A percentile compares a stretch with the other conserved stretches of the same genome.
Conservation (phyloP, 2,329 filamentous ascomycete genomes). For the Apiospora hydei region DNA sequence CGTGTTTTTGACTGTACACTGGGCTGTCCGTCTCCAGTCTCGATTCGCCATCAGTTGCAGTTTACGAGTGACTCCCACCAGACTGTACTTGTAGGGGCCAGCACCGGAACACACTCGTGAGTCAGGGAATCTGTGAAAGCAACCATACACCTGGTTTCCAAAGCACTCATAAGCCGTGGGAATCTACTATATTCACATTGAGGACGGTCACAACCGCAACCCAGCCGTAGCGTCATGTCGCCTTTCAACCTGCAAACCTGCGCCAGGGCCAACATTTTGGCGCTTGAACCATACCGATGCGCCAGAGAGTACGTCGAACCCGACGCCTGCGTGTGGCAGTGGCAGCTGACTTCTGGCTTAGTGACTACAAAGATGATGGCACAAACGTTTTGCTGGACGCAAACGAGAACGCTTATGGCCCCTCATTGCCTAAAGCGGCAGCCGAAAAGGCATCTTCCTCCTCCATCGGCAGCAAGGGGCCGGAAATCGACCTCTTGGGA, state of each 20-base stretch:
- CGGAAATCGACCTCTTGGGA: slow-evolving; percentile 77
- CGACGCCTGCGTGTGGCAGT: slow-evolving; percentile 60
- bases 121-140: neutral
- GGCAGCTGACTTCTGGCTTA: neutral
- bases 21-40: neutral
- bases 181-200: neutral
- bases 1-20: slow-evolving; percentile 6
- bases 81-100: neutral
- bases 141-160: neutral
- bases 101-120: neutral
- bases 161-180: neutral
- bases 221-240: slow-evolving; percentile 50
- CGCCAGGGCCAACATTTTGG: slow-evolving; percentile 78
- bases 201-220: neutral
- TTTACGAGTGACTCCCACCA: slow-evolving; percentile 14
- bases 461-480: slow-evolving; percentile 40
- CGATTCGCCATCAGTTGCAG: neutral
- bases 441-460: slow-evolving; percentile 48
- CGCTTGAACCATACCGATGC: slow-evolving; percentile 80
- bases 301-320: slow-evolving; percentile 69
- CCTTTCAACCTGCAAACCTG: slow-evolving; percentile 78
- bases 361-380: slow-evolving; percentile 97
- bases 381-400: slow-evolving; percentile 95
- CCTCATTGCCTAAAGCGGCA: slow-evolving; percentile 68
- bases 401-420: slow-evolving; percentile 96